Conservation (phyloP, 176 grass and related monocot genomes). For the Oryza longistaminata region DNA sequence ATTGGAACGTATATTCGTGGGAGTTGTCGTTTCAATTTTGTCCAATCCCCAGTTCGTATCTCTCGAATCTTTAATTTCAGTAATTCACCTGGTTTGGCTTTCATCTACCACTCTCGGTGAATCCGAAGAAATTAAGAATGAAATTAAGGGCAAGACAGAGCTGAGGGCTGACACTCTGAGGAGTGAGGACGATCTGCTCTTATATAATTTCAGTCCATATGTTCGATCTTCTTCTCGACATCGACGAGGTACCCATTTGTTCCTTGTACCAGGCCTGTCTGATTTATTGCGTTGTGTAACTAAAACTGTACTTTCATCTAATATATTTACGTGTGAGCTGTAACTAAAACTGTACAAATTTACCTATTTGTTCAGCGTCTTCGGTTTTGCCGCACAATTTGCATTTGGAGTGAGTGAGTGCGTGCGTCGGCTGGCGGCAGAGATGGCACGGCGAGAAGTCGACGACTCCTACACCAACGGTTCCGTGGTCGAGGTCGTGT, state of each 20-base stretch:
- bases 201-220: not conserved
- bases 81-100: no score
- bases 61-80: not conserved
- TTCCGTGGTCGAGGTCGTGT: conserved; percentile 32
- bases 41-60: not conserved
- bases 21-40: conserved; percentile 1
- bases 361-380: not conserved
- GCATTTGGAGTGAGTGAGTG: no score
- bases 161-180: not conserved
- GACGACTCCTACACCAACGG: conserved; percentile 35
- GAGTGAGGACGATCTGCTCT: not conserved
- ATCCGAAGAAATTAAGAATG: not conserved
- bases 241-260: not conserved
- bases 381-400: not conserved
- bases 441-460: conserved; percentile 50
- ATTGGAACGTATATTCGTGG: not conserved
- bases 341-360: no score
- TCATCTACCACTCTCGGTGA: not conserved
- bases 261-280: no score
- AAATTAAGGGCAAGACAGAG: not conserved
- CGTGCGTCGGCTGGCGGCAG: not conserved
- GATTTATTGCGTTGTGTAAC: no score
- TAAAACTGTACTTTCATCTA: no score
- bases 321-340: no score
- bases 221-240: not conserved